Base-by-base conservation (phyloP, 192 early-diverging fungal species). In the Backusella tuberculispora region DNA sequence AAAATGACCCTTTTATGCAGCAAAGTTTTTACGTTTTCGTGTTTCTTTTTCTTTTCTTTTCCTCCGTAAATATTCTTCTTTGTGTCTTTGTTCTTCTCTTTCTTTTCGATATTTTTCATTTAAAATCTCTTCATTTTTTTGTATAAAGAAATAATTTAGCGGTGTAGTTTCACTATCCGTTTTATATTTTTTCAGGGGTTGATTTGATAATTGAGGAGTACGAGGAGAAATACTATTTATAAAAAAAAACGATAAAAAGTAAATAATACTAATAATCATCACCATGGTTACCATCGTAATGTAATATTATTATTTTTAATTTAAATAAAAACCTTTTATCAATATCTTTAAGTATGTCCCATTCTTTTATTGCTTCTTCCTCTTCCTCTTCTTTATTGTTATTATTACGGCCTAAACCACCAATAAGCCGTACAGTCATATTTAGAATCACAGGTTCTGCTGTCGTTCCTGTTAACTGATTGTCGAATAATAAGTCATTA, bases 11-110 rank as follows among this genome's bases (percentile, higher is more conserved):
- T 43, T 43, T 43, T 56, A 56, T 56, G 50, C 50, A 56, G 50
- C 50, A 56, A 24, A 56, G 8, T 12, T 56, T 56, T 56, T 56
- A 9, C 50, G 50, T 56, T 56, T 56, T 56, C 50, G 50, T 56
- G 50, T 56, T 56, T 56, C 50, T 10, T 56, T 56, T 56, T 56
- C 19, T 56, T 56, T 56, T 56, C 53, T n/a, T 56, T 56, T 56
- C 9, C 53, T 24, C 53, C 19, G 24, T 12, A 9, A 56, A 56
- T 10, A 8, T 56, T 26, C n/a, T 50, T 50, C 53, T 10, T 24
- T 56, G 0, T 19, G 48, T 17, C 48, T 53, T 19, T 17, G 19
- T 19, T 53, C 7, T 53, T 2, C 3, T n/a, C 48, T 50, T 50
- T 15, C 15, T 50, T 50, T 50, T 50, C 48, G 17, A 50, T 50